Percentiles rank a stretch among this genome's conserved stretches.
Evolutionary conservation across 305 asterid genomes (phyloP).

Genomic region (Ilex paraguariensis): DNA sequence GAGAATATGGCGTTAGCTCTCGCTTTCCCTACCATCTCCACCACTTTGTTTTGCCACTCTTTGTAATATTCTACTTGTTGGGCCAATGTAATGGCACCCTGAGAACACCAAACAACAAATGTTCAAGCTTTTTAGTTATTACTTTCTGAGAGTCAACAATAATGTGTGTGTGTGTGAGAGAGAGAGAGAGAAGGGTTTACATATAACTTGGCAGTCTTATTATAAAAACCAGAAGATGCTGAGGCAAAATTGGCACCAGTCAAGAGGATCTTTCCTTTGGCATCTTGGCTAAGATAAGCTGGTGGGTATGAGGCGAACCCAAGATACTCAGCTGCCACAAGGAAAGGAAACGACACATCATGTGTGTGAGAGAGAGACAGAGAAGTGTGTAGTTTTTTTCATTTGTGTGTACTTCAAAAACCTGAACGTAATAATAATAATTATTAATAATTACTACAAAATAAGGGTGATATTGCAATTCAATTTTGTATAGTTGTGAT

Average conservation of each 20-base stretch:
- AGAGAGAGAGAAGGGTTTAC: constrained; percentile 31
- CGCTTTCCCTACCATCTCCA: constrained; percentile 48
- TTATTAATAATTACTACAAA: no score
- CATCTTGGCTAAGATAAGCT: constrained; percentile 66
- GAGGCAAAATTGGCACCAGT: constrained; percentile 81
- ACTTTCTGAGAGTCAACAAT: background rate
- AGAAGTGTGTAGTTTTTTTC: no score
- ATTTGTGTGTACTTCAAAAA: no score
- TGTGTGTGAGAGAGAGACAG: no score
- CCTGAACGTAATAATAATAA: no score
- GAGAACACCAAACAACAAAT: constrained; percentile 19
- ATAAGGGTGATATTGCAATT: no score
- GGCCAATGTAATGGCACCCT: constrained; percentile 60
- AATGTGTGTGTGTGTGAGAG: no score
- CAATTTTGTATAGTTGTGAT: no score
- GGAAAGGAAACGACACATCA: background rate
- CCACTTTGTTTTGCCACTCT: constrained; percentile 70
- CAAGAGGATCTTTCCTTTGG: constrained; percentile 44
- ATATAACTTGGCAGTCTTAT: constrained; percentile 52
- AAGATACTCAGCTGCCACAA: constrained; percentile 58
- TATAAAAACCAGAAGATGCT: constrained; percentile 84
- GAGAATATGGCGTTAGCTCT: constrained; percentile 52
- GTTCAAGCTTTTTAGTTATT: no score
- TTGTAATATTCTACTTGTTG: constrained; percentile 60
- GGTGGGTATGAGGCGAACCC: constrained; percentile 82